These are phyloP conservation scores for Tolypocladium sp. DNA, from an alignment of 2,329 filamentous ascomycete genomes.

Conservation along the genomic window DNA sequence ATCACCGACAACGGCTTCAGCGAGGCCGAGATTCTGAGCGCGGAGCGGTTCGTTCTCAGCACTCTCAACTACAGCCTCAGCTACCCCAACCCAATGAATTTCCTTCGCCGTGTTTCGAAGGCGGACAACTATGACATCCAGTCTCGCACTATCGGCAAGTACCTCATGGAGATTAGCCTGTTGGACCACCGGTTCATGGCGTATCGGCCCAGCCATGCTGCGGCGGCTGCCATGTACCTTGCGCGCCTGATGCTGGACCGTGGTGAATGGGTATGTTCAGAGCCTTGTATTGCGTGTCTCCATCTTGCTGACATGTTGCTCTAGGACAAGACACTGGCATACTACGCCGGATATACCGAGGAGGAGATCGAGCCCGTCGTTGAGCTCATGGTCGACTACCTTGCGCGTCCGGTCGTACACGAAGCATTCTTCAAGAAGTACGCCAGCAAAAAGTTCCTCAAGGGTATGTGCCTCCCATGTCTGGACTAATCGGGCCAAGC, in stretches of 20 bases:
- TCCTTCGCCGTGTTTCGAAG: slow-evolving; percentile 95
- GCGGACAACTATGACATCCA: slow-evolving; percentile 99
- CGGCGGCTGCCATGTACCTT: slow-evolving; percentile 91
- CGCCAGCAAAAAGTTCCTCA: slow-evolving; percentile 97
- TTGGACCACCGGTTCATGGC: slow-evolving; percentile 90
- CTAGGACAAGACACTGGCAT: slow-evolving; percentile 73
- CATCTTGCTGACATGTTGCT: slow-evolving; percentile 17
- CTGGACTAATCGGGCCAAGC: slow-evolving; percentile 8
- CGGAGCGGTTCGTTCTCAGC: slow-evolving; percentile 88
- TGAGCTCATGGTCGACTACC: slow-evolving; percentile 91
- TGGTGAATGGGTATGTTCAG: slow-evolving; percentile 72
- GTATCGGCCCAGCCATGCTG: slow-evolving; percentile 81
- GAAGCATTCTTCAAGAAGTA: slow-evolving; percentile 99
- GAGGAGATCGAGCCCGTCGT: slow-evolving; percentile 90
- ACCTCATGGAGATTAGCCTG: slow-evolving; percentile 93
- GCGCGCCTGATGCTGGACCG: slow-evolving; percentile 83
- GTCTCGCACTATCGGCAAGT: slow-evolving; percentile 93
- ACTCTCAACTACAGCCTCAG: slow-evolving; percentile 94
- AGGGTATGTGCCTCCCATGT: slow-evolving; percentile 55
- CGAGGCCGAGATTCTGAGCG: slow-evolving; percentile 89
- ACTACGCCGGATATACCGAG: slow-evolving; percentile 90
- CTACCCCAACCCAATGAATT: slow-evolving; percentile 99
- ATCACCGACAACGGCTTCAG: slow-evolving; percentile 95
- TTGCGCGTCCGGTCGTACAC: slow-evolving; percentile 80
- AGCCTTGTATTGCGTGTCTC: neutral